A percentile compares a stretch with the other conserved stretches of the same genome.
These are phyloP conservation scores for Diutina neorugosa DNA, from an alignment of 1,139 yeast genomes.

Conservation along the genomic window DNA sequence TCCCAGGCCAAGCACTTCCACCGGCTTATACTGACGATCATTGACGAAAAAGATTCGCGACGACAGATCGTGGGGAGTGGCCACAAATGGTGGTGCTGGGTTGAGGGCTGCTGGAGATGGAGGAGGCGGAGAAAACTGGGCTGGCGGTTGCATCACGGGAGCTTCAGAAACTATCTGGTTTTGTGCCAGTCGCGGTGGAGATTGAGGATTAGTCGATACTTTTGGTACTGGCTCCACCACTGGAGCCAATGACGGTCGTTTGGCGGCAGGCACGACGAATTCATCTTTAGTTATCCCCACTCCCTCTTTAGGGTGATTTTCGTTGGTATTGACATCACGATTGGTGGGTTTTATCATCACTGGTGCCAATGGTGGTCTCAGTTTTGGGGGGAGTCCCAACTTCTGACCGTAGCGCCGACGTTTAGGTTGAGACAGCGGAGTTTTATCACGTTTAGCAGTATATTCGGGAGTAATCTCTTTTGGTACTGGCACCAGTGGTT, in stretches of 20 bases:
- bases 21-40: constrained; percentile 39
- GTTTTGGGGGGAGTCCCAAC: neutral
- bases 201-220: neutral
- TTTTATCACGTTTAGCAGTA: neutral
- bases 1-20: constrained; percentile 80
- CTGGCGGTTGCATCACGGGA: neutral
- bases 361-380: neutral
- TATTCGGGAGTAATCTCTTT: neutral
- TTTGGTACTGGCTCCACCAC: neutral
- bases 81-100: neutral
- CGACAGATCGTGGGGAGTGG: neutral
- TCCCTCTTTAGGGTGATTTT: neutral
- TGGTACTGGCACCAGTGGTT: neutral
- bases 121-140: neutral
- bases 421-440: neutral
- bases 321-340: neutral
- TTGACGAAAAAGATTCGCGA: neutral
- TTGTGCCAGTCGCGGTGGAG: neutral
- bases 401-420: neutral
- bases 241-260: neutral
- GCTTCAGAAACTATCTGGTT: neutral
- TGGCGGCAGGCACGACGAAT: neutral
- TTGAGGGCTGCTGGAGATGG: neutral
- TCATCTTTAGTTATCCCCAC: neutral
- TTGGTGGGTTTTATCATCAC: neutral